Conservation (phyloP, 768 basidiomycete genomes). For the Naganishia friedmannii region DNA sequence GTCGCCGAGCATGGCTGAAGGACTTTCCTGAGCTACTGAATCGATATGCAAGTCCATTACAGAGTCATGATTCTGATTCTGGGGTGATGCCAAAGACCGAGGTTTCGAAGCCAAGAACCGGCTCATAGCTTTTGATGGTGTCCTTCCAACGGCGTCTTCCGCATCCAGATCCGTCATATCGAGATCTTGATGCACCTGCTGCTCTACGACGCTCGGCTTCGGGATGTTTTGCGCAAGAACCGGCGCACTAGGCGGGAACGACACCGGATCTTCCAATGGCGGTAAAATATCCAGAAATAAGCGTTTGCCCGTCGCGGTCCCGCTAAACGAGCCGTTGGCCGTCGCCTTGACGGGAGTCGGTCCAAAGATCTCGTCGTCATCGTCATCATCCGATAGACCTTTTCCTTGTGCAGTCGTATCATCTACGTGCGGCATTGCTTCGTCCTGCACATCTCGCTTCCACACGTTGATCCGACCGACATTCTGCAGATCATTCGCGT, state of each 20-base stretch:
- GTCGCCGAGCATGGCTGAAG: background rate
- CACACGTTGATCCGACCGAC: conserved; percentile 3
- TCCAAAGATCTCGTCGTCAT: conserved; percentile 27
- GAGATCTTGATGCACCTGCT: background rate
- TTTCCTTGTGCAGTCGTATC: too few relatives aligned
- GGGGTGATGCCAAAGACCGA: background rate
- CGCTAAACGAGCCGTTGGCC: background rate
- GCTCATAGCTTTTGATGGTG: conserved; percentile 21
- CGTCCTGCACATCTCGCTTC: conserved; percentile 16
- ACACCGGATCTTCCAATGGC: background rate
- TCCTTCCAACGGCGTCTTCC: background rate
- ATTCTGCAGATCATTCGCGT: conserved; percentile 4
- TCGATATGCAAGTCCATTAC: background rate
- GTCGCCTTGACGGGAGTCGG: conserved; percentile 25
- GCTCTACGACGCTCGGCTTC: background rate
- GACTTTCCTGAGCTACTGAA: background rate
- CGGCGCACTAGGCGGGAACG: background rate
- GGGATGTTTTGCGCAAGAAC: background rate
- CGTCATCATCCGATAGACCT: conserved; percentile 12
- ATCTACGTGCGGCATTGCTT: background rate
- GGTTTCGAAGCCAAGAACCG: conserved; percentile 18
- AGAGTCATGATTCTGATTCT: background rate
- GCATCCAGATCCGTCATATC: conserved; percentile 2
- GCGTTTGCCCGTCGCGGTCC: background rate
- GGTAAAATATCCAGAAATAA: background rate